Evolutionary conservation across 106 monocot genomes (phyloP), one percentile per base, ranked within the genome.

Genomic region (Alisma plantagoaquatica): DNA sequence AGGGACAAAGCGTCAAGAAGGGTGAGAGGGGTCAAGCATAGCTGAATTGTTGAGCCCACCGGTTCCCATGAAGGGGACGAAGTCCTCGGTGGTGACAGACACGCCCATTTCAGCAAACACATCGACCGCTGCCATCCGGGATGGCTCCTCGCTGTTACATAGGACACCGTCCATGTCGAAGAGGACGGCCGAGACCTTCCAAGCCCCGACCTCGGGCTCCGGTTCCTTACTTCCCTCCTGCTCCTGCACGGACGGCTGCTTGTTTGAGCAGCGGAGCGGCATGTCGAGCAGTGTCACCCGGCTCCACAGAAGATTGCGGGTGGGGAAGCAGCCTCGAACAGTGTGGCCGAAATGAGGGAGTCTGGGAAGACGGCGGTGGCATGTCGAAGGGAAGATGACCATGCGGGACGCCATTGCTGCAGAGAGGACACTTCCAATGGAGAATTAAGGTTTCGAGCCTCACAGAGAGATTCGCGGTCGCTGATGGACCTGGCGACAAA

Each of bases 131-230:
- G 96, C 96, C 70, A 61, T 60, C 29, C 96, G 64, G 9, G 96
- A 98, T 0, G 56, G 68, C 63, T 98, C 73, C 65, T 98, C 89
- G 63, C 89, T 98, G 68, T 98, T 70, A 78, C 96, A 89, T 11
- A 98, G 89, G 12, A 98, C 89, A n/a, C 96, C 89, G 31, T 98
- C 96, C 96, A 89, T 98, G 63, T 89, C 96, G 67, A 89, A 85
- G 20, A 98, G 85, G 24, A 98, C 96, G 4, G 82, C 89, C 5
- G 96, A 85, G 2, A 98, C 96, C 76, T 89, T 85, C 18, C 85
- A 78, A 23, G 27, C 32, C 20, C 47, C 47, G n/a, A n/a, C n/a
- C n/a, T n/a, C n/a, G n/a, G n/a, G n/a, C n/a, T n/a, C n/a, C 15
- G 14, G 23, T 4, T 11, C 33, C 23, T 33, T 56, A 24, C 10